phyloP scores from a whole-genome alignment of 192 early-diverging fungal species.

The Phlyctochytrium planicorne region DNA sequence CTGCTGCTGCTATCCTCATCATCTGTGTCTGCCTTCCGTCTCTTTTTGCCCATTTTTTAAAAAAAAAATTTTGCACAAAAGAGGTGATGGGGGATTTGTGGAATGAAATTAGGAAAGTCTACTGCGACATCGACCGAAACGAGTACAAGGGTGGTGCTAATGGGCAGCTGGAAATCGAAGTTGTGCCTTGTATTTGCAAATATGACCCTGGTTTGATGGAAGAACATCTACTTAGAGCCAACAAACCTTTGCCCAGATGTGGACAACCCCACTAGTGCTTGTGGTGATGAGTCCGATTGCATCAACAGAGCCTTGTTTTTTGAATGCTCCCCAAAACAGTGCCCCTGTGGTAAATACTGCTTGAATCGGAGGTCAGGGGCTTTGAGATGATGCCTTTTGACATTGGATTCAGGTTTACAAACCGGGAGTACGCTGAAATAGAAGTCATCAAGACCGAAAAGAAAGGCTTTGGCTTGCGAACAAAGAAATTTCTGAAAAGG shows the following conservation, averaged over 20 bases:
- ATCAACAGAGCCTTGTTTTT: constrained; percentile 89
- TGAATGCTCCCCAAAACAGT: constrained; percentile 87
- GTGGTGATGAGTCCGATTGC: constrained; percentile 85
- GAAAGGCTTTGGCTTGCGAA: constrained; percentile 93
- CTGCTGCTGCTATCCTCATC: too few species aligned
- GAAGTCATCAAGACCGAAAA: constrained; percentile 86
- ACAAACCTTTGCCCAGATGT: too few species aligned
- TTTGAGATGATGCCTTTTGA: neutral
- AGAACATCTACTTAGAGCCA: neutral
- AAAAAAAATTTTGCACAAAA: too few species aligned
- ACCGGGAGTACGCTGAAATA: constrained; percentile 77
- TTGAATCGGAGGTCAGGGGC: constrained; percentile 79
- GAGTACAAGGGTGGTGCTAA: constrained; percentile 71
- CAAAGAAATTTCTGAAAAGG: constrained; percentile 62
- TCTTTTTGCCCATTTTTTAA: too few species aligned
- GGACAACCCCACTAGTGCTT: constrained; percentile 50
- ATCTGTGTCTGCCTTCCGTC: too few species aligned
- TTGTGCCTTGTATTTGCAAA: constrained; percentile 76
- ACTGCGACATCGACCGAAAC: constrained; percentile 66
- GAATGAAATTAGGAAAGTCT: constrained; percentile 58
- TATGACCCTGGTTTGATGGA: constrained; percentile 70
- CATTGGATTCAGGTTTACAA: constrained; percentile 67
- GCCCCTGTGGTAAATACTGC: constrained; percentile 85
- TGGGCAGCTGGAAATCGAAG: constrained; percentile 68
- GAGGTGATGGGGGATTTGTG: too few species aligned